Base-by-base conservation (phyloP, 441 rosid species). In the Pelargonium australe region DNA sequence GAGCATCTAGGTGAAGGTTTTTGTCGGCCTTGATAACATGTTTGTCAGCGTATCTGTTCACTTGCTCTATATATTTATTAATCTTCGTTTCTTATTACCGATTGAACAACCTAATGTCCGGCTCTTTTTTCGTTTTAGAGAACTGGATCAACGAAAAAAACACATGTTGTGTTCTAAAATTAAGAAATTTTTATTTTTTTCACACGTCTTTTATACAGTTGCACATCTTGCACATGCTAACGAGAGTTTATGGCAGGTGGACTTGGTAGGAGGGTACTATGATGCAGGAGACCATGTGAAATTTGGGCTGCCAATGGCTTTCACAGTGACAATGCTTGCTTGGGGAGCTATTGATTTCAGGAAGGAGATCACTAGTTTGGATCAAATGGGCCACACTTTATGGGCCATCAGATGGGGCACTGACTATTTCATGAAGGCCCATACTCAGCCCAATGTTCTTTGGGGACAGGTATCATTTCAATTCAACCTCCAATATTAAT, bases 271-370 rank as follows among this genome's bases (percentile, higher is more conserved):
- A 83, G 97, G 96, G 6, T 93, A 93, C 78, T 91, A 89, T 55
- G 98, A 93, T 72, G 97, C 95, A 40, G 98, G 97, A 63, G 97
- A 93, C 65, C 91, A 90, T 75, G 97, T 93, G 69, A 93, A 93
- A 80, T 93, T 90, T 64, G 96, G 98, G 44, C 73, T 93, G 69
- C 98, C 97, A 60, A 86, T 91, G 92, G 98, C 97, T 1, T 93
- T 81, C 41, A 79, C 73, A 20, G 83, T 85, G 55, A 90, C 97
- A 37, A 87, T 89, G 92, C 80, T 92, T 63, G 85, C 96, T 0
- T 90, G 96, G 98, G 96, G 94, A 31, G 84, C 87, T 1, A 69
- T 86, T 53, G 94, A 90, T 68, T 80, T 82, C 81, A 72, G 82
- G 47, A 85, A 83, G 63, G 89, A 90, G 45, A 79, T 93, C 68